Base-by-base conservation (phyloP, 306 rosid species). In the Canavalia ensiformis region DNA sequence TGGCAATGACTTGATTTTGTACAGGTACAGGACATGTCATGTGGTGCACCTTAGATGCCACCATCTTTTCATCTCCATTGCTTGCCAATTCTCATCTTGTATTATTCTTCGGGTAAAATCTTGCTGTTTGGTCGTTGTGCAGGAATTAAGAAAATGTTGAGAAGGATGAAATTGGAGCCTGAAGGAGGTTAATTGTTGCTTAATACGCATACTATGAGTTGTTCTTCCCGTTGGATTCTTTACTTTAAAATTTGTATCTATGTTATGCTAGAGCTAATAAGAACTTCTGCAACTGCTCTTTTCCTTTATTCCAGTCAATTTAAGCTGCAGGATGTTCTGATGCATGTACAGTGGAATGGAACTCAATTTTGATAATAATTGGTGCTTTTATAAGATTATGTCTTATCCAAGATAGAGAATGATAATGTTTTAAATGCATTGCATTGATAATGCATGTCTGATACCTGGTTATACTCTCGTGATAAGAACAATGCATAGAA, bases 131-230 rank as follows among this genome's bases (percentile, higher is more conserved):
- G 42, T 83, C 52, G 4, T 45, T 11, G 52, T 72, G 81, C 85
- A 87, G 85, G 77, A 87, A 78, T 45, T 58, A 31, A 67, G 70
- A 75, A 62, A 60, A 18, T 44, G 39, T 44, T 1, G 2, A 76
- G 2, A 76, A 56, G 68, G 57, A 78, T 44, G 69, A 46, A 78
- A 68, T 44, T 68, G 41, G 30, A 33, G 69, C 59, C 69, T 55
- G 39, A 8, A 44, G 49, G 18, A 11, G 35, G 35, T 46, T 31
- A 18, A 7, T 42, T 7, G 59, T 42, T 56, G 30, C 10, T 34
- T 60, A 4, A n/a, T 42, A 49, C 18, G 57, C 60, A 42, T 6
- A 34, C 13, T 57, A 7, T 7, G 4, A 4, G 2, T 1, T 31
- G 45, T 55, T 58, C 59, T 42, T 54, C 75, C 74, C 10, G 30